A percentile compares a stretch with the other conserved stretches of the same genome.
Evolutionary conservation across 306 rosid genomes (phyloP).

Genomic region (Quercus wislizeni): DNA sequence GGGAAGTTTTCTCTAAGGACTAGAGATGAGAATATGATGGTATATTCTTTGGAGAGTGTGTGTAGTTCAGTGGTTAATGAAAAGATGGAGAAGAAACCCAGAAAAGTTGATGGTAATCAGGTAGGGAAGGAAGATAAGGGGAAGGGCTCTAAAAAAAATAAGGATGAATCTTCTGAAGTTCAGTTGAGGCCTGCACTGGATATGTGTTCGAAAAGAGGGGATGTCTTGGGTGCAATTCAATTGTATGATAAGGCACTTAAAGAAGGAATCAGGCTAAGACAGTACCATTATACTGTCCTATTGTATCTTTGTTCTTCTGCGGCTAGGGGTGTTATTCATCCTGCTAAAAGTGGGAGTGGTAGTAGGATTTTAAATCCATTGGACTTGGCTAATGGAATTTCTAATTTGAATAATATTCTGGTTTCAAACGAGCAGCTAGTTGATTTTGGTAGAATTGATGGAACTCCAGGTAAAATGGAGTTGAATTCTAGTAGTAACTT

Average conservation of each 20-base stretch:
- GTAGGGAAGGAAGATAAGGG: conserved; percentile 31
- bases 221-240: conserved; percentile 67
- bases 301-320: conserved; percentile 92
- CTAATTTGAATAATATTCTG: conserved; percentile 6
- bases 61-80: conserved; percentile 13
- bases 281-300: conserved; percentile 76
- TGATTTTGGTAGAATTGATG: conserved; percentile 6
- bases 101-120: conserved; percentile 17
- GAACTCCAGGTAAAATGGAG: conserved; percentile 12
- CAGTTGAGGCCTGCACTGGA: conserved; percentile 55
- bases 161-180: conserved; percentile 33
- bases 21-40: conserved; percentile 4
- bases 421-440: neutral
- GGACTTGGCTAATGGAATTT: conserved; percentile 33
- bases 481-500: conserved; percentile 9
- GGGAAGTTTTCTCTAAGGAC: conserved; percentile 23
- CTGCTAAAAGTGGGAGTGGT: conserved; percentile 81
- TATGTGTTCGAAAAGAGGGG: conserved; percentile 82
- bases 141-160: conserved; percentile 34
- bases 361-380: conserved; percentile 41
- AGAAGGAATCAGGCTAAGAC: conserved; percentile 50
- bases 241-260: conserved; percentile 56
- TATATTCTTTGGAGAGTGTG: conserved; percentile 18
- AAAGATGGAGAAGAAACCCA: conserved; percentile 18
- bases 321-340: conserved; percentile 74